These are phyloP conservation scores for Fusarium neocosmosporiellum DNA, from an alignment of 2,329 filamentous ascomycete species.

Conservation along the genomic window DNA sequence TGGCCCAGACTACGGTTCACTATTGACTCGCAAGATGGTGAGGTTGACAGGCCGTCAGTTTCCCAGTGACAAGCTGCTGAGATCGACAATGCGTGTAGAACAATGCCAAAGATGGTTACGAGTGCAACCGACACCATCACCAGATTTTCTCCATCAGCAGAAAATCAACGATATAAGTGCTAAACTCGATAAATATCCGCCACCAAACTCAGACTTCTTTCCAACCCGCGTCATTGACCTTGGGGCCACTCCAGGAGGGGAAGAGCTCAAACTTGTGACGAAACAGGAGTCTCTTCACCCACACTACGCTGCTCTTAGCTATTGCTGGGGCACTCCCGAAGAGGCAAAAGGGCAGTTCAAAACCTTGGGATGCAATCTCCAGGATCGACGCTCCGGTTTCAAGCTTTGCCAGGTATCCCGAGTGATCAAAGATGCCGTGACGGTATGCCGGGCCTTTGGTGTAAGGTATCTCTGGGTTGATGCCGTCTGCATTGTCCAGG, in stretches of 20 bases:
- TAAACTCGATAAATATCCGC: neutral
- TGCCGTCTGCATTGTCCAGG: constrained; percentile 11
- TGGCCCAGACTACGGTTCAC: neutral
- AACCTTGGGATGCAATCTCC: neutral
- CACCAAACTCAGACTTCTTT: neutral
- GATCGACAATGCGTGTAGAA: neutral
- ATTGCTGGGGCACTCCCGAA: constrained; percentile 10
- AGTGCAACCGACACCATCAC: neutral
- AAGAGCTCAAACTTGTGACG: neutral
- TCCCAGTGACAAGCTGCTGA: neutral
- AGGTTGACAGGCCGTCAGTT: neutral
- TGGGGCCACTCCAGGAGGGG: neutral
- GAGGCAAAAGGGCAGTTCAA: neutral
- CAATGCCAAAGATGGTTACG: neutral
- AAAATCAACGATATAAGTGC: neutral
- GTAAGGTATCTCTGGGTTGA: constrained; percentile 15
- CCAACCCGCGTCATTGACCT: neutral
- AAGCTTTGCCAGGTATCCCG: neutral
- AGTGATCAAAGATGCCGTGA: neutral
- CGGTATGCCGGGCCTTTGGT: neutral
- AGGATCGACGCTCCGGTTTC: neutral
- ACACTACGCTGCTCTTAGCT: constrained; percentile 5
- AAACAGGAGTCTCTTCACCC: neutral
- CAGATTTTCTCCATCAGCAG: neutral
- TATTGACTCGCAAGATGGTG: neutral